Evolutionary conservation across 2,329 filamentous ascomycete genomes (phyloP), one percentile per base, ranked within the genome.

Genomic region (Neocatenulostroma microsporum): DNA sequence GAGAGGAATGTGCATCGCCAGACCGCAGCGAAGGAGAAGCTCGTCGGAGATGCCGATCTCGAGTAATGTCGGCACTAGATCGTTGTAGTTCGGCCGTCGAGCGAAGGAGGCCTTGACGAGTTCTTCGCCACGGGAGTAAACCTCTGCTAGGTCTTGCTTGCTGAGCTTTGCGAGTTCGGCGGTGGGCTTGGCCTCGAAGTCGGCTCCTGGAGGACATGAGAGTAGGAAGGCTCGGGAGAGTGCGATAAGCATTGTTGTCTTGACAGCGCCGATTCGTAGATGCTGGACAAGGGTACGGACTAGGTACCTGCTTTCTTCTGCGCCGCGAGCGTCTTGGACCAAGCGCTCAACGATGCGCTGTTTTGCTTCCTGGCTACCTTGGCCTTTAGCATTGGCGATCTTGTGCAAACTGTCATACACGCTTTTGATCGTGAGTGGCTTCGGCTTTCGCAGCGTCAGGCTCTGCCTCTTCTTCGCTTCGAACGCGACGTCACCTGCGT

Each of bases 231-330:
- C 89, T 30, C 89, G 76, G 1, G 89, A 89, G 2, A 98, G 68
- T 0, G 89, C 89, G 49, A 96, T 96, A 1, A 98, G 70, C 85
- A 96, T 94, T 0, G 91, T 98, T 0, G 89, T 96, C 60, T 95
- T 95, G 12, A 98, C 91, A 0, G 91, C 91, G 4, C 91, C 91
- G 39, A 98, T 98, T 0, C 91, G 79, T 21, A 98, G 69, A 68
- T 98, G 87, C 53, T 96, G 89, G 36, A 89, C 89, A 12, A 98
- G 66, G 5, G 89, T 98, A 29, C 91, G 74, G 18, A 95, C 88
- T 41, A 98, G 74, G 50, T 93, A 98, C 19, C 91, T 76, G 57
- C 86, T 93, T 60, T 96, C 91, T 56, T 98, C 91, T 0, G 87
- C 85, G 5, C 89, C 88, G 37, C 88, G 74, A 0, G 89, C 80